A percentile compares a stretch with the other conserved stretches of the same genome.
Evolutionary conservation across 2,329 filamentous ascomycete genomes (phyloP).

Genomic region (Paraphoma chrysanthemicola): DNA sequence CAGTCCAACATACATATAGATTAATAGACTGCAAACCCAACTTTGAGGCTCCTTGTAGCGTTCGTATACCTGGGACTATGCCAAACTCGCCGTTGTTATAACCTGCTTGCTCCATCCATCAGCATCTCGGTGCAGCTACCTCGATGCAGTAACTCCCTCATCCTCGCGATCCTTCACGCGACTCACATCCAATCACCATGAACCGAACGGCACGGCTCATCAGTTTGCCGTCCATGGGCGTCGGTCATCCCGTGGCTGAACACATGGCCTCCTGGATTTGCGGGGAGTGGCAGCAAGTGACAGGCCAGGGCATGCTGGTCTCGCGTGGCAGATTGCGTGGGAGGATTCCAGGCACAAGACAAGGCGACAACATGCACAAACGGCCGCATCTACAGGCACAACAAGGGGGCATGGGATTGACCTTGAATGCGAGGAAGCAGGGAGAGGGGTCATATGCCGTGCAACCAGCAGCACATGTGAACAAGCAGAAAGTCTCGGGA

Average conservation of each 20-base stretch:
- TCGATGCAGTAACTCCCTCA: background rate
- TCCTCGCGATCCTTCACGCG: background rate
- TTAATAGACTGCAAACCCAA: background rate
- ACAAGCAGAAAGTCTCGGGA: too few species aligned
- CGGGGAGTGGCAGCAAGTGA: constrained; percentile 1
- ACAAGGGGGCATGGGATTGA: background rate
- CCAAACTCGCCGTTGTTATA: background rate
- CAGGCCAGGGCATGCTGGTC: constrained; percentile 11
- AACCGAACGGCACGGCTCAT: background rate
- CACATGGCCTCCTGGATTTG: background rate
- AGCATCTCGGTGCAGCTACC: background rate
- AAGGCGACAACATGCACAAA: background rate
- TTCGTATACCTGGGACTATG: background rate
- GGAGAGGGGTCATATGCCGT: background rate
- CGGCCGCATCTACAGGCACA: background rate
- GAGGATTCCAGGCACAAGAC: background rate
- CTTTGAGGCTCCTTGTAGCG: background rate
- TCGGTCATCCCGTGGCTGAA: background rate
- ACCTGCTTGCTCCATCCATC: background rate
- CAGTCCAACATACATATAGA: background rate
- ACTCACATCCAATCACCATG: background rate
- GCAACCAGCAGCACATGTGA: background rate
- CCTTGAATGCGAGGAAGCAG: background rate
- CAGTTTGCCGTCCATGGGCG: background rate
- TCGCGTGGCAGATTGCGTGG: constrained; percentile 4